Conservation (phyloP, 768 basidiomycete genomes). For the Leucosporidium scottii region DNA sequence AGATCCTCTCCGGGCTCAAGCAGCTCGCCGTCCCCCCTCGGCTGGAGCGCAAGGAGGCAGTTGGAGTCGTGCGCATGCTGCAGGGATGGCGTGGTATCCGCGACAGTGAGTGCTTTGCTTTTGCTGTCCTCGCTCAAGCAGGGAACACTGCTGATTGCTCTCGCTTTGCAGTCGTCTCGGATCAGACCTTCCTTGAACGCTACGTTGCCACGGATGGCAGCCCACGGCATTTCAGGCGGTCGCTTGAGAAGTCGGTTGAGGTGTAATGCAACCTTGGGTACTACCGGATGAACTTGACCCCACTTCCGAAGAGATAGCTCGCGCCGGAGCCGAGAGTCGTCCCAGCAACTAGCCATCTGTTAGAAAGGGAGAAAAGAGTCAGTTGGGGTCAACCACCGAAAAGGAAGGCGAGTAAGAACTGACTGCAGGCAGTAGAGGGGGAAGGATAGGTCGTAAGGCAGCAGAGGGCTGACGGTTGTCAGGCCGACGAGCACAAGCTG, state of each 20-base stretch:
- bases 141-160: too few species aligned
- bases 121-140: background rate
- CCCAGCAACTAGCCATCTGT: conserved; percentile 73
- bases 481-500: conserved; percentile 85
- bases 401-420: conserved; percentile 40
- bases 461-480: conserved; percentile 75
- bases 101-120: conserved; percentile 7
- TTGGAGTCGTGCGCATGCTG: conserved; percentile 23
- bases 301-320: conserved; percentile 41
- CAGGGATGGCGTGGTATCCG: conserved; percentile 13
- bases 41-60: conserved; percentile 17
- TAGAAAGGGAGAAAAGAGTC: background rate
- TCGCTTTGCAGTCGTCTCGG: conserved; percentile 20
- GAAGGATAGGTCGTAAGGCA: conserved; percentile 54
- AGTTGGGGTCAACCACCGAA: background rate
- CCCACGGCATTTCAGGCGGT: conserved; percentile 16
- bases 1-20: background rate
- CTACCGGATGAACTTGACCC: background rate
- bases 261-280: too few species aligned
- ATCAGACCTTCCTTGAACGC: conserved; percentile 25
- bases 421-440: conserved; percentile 68
- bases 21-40: conserved; percentile 7
- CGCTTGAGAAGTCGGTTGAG: background rate
- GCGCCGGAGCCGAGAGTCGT: conserved; percentile 87
- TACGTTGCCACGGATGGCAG: conserved; percentile 28